Base-by-base conservation (phyloP, 2,329 filamentous ascomycete genomes). In the Aspergillus persii region DNA sequence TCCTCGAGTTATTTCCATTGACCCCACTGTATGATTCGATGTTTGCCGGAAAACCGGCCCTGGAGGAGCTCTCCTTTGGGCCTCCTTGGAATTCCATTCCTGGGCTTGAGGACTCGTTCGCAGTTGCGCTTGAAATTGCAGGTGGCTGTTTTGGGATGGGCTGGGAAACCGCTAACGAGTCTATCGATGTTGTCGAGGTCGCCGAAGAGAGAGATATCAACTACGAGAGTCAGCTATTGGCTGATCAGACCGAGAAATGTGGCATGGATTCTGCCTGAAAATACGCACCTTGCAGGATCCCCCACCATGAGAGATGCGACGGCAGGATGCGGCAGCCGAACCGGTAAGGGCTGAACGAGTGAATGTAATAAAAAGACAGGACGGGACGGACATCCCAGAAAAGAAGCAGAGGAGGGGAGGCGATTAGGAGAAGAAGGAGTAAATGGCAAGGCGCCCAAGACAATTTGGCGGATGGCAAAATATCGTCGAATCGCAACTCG, bases 261-360 rank as follows among this genome's bases (percentile, higher is more conserved):
- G 44, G 44, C 44, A 11, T 23, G 4, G 36, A 41, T 33, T 23
- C 26, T 6, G 5, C 27, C 15, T 39, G 33, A 27, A 48, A 54
- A 41, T 53, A 57, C 48, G 39, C 30, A 68, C 66, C 59, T 60
- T 65, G 46, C 51, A 54, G 26, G 50, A 60, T 27, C 53, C 63
- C 61, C 61, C 66, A 57, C 63, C 48, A 30, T 48, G 60, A 54
- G 58, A 57, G 29, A 47, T 41, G 36, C 36, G 36, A 41, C 36
- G 49, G 56, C 49, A 33, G 12, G 48, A 31, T 56, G 51, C 29
- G 18, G 27, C 15, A 11, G 41, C 8, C 46, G 29, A 41, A 6
- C 49, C 36, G 18, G 48, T 33, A n/a, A 53, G 29, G 53, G 50
- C 52, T 12, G 57, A 52, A 8, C n/a, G 9, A 30, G 27, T 36